Percentiles rank a stretch among this genome's conserved stretches.
These are phyloP conservation scores for Fusarium sp. DNA, from an alignment of 2,329 filamentous ascomycete genomes.

Conservation along the genomic window DNA sequence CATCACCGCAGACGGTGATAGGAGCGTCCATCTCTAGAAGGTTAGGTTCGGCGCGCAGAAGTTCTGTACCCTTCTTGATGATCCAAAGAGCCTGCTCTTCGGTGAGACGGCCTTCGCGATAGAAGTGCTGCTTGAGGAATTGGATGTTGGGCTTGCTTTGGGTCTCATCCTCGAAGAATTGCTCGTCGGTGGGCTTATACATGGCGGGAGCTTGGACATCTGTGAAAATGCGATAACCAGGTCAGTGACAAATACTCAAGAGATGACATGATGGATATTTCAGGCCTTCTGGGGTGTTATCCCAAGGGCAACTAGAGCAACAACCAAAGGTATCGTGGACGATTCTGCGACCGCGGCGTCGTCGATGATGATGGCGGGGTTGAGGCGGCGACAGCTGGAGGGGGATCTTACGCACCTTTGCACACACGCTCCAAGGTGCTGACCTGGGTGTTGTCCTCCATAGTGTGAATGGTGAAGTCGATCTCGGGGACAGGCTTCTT, in stretches of 20 bases:
- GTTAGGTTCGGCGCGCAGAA: conserved; percentile 91
- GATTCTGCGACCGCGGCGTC: conserved; percentile 28
- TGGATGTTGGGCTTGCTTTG: conserved; percentile 89
- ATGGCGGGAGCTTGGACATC: conserved; percentile 98
- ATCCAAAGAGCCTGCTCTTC: conserved; percentile 99
- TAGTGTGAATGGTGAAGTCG: conserved; percentile 97
- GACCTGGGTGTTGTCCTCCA: conserved; percentile 97
- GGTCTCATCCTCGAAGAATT: conserved; percentile 91
- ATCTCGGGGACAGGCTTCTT: conserved; percentile 98
- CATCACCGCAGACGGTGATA: conserved; percentile 97
- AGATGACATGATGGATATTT: not conserved
- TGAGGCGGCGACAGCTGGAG: conserved; percentile 31
- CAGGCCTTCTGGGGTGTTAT: not conserved
- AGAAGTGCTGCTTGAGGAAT: conserved; percentile 98
- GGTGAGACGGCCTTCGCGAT: conserved; percentile 94
- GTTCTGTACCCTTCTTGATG: conserved; percentile 84
- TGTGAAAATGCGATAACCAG: conserved; percentile 52
- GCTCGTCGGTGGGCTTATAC: conserved; percentile 89
- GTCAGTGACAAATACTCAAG: conserved; percentile 33
- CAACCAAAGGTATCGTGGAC: conserved; percentile 8
- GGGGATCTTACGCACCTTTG: conserved; percentile 77
- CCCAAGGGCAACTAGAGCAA: not conserved
- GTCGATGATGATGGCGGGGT: conserved; percentile 40
- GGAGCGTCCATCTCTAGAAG: conserved; percentile 99
- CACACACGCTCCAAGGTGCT: conserved; percentile 96